phyloP scores from a whole-genome alignment of 306 rosid species.

The Acacia acuminata region DNA sequence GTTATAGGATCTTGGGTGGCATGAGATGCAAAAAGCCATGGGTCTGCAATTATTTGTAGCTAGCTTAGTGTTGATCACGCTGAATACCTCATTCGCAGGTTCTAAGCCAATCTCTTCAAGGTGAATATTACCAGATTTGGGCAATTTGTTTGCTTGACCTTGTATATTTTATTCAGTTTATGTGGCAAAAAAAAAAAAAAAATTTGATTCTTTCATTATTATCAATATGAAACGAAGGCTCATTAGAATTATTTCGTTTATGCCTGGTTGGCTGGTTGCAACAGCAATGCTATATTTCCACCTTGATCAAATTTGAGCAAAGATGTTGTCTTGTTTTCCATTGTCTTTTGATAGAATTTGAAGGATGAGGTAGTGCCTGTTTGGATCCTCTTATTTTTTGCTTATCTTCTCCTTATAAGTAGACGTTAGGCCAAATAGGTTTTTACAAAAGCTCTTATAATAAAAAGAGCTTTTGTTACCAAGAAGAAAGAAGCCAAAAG shows the following conservation, averaged over 20 bases:
- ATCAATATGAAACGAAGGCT: background rate
- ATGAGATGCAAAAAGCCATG: slow-evolving; percentile 52
- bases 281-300: slow-evolving; percentile 4
- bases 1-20: slow-evolving; percentile 67
- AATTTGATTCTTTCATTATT: background rate
- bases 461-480: too few relatives aligned
- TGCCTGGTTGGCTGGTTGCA: background rate
- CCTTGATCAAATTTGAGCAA: background rate
- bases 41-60: slow-evolving; percentile 66
- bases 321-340: background rate
- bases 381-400: too few relatives aligned
- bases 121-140: slow-evolving; percentile 34
- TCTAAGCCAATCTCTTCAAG: slow-evolving; percentile 58
- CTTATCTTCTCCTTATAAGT: too few relatives aligned
- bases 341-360: background rate
- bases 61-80: slow-evolving; percentile 70
- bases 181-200: background rate
- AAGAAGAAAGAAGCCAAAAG: too few relatives aligned
- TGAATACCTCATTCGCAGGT: slow-evolving; percentile 59
- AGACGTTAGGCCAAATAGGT: too few relatives aligned
- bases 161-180: background rate
- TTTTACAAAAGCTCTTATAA: too few relatives aligned
- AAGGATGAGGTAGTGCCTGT: background rate
- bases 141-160: background rate
- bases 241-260: background rate